Conservation (phyloP, 73 alveolate species). For the Tetrahymena thermophila region DNA sequence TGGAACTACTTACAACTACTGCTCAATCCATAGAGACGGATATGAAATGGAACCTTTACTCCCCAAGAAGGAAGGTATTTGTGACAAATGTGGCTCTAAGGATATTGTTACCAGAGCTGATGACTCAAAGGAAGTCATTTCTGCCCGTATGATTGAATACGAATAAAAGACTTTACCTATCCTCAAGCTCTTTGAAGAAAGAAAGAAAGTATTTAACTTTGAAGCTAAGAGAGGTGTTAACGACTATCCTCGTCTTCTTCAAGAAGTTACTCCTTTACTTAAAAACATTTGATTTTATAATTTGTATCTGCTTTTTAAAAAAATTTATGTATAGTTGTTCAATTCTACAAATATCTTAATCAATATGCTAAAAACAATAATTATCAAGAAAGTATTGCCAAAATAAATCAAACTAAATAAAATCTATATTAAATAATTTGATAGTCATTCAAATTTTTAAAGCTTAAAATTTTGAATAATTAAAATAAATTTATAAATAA, state of each 20-base stretch:
- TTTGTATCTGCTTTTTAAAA: not conserved
- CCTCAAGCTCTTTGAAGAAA: slow-evolving; percentile 23
- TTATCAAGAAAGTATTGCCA: too few relatives aligned
- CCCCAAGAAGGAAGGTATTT: slow-evolving; percentile 44
- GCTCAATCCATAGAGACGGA: slow-evolving; percentile 39
- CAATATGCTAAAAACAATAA: not conserved
- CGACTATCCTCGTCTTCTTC: slow-evolving; percentile 34
- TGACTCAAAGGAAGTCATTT: slow-evolving; percentile 25
- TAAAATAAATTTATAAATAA: too few relatives aligned
- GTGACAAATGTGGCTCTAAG: slow-evolving; percentile 40
- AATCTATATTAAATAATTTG: too few relatives aligned
- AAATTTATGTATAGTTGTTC: not conserved
- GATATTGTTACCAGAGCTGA: slow-evolving; percentile 32
- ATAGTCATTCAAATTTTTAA: too few relatives aligned
- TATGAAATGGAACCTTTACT: slow-evolving; percentile 45
- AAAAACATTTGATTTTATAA: not conserved
- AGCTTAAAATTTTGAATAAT: too few relatives aligned
- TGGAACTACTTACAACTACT: slow-evolving; percentile 30
- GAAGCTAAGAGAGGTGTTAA: slow-evolving; percentile 40
- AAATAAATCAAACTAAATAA: too few relatives aligned
- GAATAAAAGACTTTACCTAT: not conserved
- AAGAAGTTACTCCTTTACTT: not conserved
- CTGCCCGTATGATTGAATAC: not conserved
- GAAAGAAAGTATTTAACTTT: slow-evolving; percentile 36
- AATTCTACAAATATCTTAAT: not conserved